Percentiles rank a stretch among this genome's conserved stretches.
Conservation (phyloP, 495 filamentous ascomycete genomes). For the Aspergillus haitiensis region DNA sequence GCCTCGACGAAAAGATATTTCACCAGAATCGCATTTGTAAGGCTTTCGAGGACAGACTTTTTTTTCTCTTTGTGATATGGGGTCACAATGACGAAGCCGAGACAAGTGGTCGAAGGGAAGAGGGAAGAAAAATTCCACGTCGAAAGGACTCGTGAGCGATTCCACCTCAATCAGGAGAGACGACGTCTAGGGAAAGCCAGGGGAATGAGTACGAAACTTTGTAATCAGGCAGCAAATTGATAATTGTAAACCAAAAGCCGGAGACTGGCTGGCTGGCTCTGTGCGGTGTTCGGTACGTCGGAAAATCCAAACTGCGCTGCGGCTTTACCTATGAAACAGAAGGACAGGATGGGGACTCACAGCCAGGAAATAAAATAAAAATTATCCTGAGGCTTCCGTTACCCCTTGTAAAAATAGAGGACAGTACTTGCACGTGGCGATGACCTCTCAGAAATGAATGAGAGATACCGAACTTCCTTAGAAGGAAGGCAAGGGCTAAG, state of each 20-base stretch:
- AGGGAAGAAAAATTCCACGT: slow-evolving; percentile 8
- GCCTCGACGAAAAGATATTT: slow-evolving; percentile 22
- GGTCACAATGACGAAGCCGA: slow-evolving; percentile 2
- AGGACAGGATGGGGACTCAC: slow-evolving; percentile 15
- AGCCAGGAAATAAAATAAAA: slow-evolving; percentile 15
- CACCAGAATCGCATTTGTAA: slow-evolving; percentile 37
- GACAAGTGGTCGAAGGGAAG: slow-evolving; percentile 1
- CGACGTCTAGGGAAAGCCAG: not conserved
- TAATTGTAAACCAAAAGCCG: slow-evolving; percentile 12
- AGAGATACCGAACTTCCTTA: slow-evolving; percentile 16
- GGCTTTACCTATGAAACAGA: slow-evolving; percentile 7
- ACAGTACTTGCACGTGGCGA: slow-evolving; percentile 31
- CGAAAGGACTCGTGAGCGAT: slow-evolving; percentile 5
- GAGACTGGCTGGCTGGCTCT: slow-evolving; percentile 12
- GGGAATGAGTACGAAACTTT: not conserved
- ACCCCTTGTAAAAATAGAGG: slow-evolving; percentile 27
- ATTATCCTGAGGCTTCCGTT: slow-evolving; percentile 15
- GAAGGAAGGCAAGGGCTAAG: slow-evolving; percentile 10
- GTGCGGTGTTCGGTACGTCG: slow-evolving; percentile 20
- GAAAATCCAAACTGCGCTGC: slow-evolving; percentile 19
- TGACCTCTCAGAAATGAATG: slow-evolving; percentile 15
- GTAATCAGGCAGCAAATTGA: slow-evolving; percentile 10
- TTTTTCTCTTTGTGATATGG: no score
- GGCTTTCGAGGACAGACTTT: not conserved
- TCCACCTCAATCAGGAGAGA: not conserved